Evolutionary conservation across 768 basidiomycete genomes (phyloP).

Genomic region (Calocera cornea): DNA sequence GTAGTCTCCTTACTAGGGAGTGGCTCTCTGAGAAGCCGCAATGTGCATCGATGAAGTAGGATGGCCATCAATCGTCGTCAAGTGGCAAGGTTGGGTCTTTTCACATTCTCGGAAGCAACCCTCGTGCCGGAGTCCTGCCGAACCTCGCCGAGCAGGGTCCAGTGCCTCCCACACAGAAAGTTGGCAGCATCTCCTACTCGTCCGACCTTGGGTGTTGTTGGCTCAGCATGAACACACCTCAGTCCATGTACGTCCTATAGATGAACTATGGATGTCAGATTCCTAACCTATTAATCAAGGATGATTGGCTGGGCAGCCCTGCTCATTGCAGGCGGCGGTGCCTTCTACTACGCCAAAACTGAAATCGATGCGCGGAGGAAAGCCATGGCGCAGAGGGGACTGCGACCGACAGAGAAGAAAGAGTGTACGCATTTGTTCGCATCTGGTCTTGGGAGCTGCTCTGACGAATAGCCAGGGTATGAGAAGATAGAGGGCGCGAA

Average conservation of each 20-base stretch:
- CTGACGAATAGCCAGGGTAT: not conserved
- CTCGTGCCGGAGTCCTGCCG: too few relatives aligned
- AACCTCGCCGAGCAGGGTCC: too few relatives aligned
- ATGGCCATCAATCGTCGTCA: too few relatives aligned
- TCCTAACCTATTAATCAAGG: not conserved
- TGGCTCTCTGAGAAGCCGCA: too few relatives aligned
- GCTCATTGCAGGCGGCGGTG: not conserved
- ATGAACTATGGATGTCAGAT: too few relatives aligned
- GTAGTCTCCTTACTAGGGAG: too few relatives aligned
- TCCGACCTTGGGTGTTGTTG: not conserved
- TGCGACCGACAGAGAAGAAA: not conserved
- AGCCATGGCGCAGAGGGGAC: not conserved
- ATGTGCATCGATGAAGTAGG: too few relatives aligned
- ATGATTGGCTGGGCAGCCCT: not conserved
- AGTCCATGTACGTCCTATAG: not conserved
- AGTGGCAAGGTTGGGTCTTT: too few relatives aligned
- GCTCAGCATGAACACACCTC: not conserved
- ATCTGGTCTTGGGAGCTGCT: not conserved
- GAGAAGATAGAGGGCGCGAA: not conserved
- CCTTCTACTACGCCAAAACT: not conserved
- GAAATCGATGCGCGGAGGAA: not conserved
- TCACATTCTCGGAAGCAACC: too few relatives aligned
- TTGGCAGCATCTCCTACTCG: too few relatives aligned
- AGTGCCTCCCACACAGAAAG: too few relatives aligned
- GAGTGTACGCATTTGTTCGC: not conserved